phyloP scores from a whole-genome alignment of 2,329 filamentous ascomycete species.

The Aspergillus eucalypticola region DNA sequence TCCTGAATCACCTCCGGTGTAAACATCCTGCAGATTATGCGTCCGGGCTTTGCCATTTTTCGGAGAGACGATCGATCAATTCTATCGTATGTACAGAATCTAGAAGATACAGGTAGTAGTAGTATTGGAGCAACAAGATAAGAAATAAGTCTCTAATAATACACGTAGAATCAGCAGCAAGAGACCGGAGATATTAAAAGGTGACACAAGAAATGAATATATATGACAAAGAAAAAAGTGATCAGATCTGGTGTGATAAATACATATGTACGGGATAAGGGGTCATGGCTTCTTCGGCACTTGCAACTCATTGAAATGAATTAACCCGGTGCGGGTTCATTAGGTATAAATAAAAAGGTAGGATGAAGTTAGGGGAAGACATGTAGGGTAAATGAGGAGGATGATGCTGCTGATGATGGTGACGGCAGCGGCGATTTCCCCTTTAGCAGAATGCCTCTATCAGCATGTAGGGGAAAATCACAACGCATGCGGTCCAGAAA shows the following conservation, averaged over 20 bases:
- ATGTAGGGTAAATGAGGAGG: not conserved
- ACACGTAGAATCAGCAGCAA: not conserved
- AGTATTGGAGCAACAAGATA: too few species aligned
- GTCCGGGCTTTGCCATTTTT: too few species aligned
- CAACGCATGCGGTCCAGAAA: slow-evolving; percentile 76
- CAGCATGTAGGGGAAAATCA: slow-evolving; percentile 80
- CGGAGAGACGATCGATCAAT: too few species aligned
- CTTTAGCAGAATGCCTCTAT: slow-evolving; percentile 58
- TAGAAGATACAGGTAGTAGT: too few species aligned
- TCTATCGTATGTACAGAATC: too few species aligned
- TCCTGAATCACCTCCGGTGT: too few species aligned
- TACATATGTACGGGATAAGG: not conserved
- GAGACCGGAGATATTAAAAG: not conserved
- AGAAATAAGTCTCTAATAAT: too few species aligned
- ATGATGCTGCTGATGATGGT: not conserved
- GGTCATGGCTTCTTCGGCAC: not conserved
- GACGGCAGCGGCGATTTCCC: not conserved
- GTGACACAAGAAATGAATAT: not conserved
- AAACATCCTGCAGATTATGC: too few species aligned
- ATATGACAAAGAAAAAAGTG: not conserved
- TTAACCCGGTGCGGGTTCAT: not conserved
- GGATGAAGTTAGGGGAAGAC: not conserved
- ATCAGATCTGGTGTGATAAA: not conserved
- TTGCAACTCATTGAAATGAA: not conserved
- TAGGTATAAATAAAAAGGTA: not conserved